Percentiles rank a stretch among this genome's conserved stretches.
Evolutionary conservation across 768 basidiomycete species (phyloP).

Genomic region (Phanerodontia chrysosporium): DNA sequence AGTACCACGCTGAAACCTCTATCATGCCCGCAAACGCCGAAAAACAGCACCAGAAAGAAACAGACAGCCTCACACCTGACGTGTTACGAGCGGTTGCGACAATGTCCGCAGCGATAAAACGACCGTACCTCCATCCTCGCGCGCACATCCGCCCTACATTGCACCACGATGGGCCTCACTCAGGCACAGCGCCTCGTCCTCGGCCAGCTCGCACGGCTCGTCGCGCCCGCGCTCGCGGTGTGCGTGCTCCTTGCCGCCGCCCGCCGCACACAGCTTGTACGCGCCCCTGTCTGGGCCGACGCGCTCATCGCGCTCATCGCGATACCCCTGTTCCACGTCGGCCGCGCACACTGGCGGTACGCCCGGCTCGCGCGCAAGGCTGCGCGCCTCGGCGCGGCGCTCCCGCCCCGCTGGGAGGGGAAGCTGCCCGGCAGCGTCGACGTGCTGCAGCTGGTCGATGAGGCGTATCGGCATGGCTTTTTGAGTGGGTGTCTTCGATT

Average conservation of each 20-base stretch:
- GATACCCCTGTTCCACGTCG: not conserved
- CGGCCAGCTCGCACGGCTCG: not conserved
- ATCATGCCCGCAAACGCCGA: no score
- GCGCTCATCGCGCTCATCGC: not conserved
- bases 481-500: conserved; percentile 24
- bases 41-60: no score
- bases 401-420: conserved; percentile 29
- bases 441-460: conserved; percentile 22
- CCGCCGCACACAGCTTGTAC: not conserved
- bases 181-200: not conserved
- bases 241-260: not conserved
- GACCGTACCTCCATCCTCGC: no score
- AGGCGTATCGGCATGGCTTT: conserved; percentile 27
- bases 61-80: no score
- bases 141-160: not conserved
- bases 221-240: not conserved
- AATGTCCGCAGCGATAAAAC: no score
- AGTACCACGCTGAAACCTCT: not conserved
- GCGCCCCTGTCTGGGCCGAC: not conserved
- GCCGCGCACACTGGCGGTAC: not conserved
- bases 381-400: not conserved
- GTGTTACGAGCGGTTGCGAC: no score
- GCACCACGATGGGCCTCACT: not conserved
- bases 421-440: conserved; percentile 33
- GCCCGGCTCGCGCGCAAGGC: not conserved